Percentiles rank a stretch among this genome's conserved stretches.
These are phyloP conservation scores for Graphilbum fragrans DNA, from an alignment of 2,329 filamentous ascomycete genomes.

Conservation along the genomic window DNA sequence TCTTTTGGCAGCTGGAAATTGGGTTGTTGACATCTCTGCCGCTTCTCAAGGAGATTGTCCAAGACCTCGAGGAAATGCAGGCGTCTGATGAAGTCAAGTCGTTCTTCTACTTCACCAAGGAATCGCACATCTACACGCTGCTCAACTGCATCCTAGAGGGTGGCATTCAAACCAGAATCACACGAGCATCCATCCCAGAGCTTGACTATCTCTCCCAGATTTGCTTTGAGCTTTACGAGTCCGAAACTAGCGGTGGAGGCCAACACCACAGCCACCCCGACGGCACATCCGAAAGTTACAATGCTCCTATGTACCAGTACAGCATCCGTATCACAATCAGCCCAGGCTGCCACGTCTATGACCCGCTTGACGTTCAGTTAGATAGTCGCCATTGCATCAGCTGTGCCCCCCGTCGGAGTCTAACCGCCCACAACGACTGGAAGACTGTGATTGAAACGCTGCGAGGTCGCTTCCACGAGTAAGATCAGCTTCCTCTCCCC, in stretches of 20 bases:
- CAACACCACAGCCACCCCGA: neutral
- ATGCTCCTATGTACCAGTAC: conserved; percentile 61
- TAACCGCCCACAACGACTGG: conserved; percentile 91
- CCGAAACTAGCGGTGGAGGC: conserved; percentile 52
- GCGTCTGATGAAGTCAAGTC: conserved; percentile 87
- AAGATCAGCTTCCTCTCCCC: conserved; percentile 24
- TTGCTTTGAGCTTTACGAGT: conserved; percentile 96
- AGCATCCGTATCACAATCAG: conserved; percentile 93
- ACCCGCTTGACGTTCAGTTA: conserved; percentile 89
- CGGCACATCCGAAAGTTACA: conserved; percentile 19
- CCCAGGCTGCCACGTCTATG: conserved; percentile 91
- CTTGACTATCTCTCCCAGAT: conserved; percentile 96
- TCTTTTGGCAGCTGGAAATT: conserved; percentile 80
- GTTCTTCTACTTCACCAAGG: conserved; percentile 99
- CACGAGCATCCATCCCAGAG: conserved; percentile 87
- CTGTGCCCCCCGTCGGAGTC: conserved; percentile 75
- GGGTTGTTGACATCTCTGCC: conserved; percentile 88
- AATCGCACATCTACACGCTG: conserved; percentile 96
- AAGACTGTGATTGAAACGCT: conserved; percentile 93
- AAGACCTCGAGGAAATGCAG: conserved; percentile 93
- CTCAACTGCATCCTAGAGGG: conserved; percentile 97
- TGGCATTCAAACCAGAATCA: conserved; percentile 93
- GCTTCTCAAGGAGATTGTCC: conserved; percentile 89
- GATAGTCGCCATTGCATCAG: conserved; percentile 96
- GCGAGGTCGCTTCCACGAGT: conserved; percentile 90